These are phyloP conservation scores for Coemansia furcata DNA, from an alignment of 192 early-diverging fungal genomes.

Conservation along the genomic window DNA sequence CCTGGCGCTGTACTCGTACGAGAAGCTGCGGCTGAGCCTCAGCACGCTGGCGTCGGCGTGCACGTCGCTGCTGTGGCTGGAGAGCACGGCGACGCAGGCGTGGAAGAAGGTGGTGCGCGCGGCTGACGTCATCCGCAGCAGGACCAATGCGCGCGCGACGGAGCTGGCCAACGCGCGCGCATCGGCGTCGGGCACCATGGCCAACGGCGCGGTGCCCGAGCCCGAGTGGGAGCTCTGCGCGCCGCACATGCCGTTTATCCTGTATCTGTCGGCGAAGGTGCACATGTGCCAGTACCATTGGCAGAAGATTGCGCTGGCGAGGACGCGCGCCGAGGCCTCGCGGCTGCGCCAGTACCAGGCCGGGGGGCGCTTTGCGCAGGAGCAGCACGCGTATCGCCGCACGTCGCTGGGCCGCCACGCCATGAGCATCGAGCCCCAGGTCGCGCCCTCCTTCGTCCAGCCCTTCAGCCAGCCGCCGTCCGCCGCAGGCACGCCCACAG, in stretches of 20 bases:
- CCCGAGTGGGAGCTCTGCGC: constrained; percentile 56
- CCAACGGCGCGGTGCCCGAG: constrained; percentile 49
- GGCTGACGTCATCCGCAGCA: constrained; percentile 40
- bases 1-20: constrained; percentile 48
- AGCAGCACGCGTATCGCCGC: background rate
- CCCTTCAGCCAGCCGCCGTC: constrained; percentile 48
- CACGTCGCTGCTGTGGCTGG: constrained; percentile 52
- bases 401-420: constrained; percentile 10
- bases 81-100: constrained; percentile 49
- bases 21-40: constrained; percentile 48
- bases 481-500: constrained; percentile 22
- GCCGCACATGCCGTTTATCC: constrained; percentile 51
- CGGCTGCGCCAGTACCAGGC: background rate
- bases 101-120: constrained; percentile 50
- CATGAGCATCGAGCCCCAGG: constrained; percentile 23
- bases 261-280: constrained; percentile 49
- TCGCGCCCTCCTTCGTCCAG: constrained; percentile 46
- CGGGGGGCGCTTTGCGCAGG: background rate
- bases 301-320: constrained; percentile 50
- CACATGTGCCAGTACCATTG: constrained; percentile 54
- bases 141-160: constrained; percentile 33
- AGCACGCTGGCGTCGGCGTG: constrained; percentile 40
- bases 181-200: constrained; percentile 42
- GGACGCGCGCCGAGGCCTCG: constrained; percentile 28
- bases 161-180: constrained; percentile 40